Evolutionary conservation across 192 early-diverging fungal species (phyloP).

Genomic region (Rhizophagus sp.): DNA sequence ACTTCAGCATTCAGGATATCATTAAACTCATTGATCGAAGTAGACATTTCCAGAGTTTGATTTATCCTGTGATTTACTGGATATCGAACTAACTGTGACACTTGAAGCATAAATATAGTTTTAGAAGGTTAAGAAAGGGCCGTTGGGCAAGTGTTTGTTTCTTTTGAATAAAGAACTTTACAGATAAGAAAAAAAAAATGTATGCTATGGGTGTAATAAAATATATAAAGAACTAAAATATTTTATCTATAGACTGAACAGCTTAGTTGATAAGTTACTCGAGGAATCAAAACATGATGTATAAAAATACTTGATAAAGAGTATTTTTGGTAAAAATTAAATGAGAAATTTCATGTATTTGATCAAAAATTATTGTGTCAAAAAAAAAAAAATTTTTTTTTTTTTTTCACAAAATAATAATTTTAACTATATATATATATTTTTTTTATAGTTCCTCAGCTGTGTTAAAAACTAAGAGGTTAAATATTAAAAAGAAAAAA

Average conservation of each 20-base stretch:
- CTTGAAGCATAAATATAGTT: conserved; percentile 22
- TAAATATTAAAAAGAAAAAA: background rate
- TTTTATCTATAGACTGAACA: background rate
- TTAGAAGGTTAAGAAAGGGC: background rate
- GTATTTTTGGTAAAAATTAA: background rate
- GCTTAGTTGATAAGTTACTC: background rate
- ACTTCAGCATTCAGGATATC: conserved; percentile 81
- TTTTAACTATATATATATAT: background rate
- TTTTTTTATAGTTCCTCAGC: background rate
- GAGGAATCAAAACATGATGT: background rate
- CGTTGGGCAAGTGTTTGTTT: background rate
- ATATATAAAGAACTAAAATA: background rate
- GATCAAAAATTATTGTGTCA: background rate
- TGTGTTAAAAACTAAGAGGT: background rate
- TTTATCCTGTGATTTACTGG: conserved; percentile 7
- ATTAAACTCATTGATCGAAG: conserved; percentile 65
- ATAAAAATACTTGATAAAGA: background rate
- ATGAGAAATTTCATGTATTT: background rate
- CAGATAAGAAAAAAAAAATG: background rate
- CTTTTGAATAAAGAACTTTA: background rate
- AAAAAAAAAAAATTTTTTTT: background rate
- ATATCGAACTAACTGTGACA: background rate
- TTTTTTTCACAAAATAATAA: background rate
- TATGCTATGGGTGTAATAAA: background rate
- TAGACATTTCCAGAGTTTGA: conserved; percentile 35